These are phyloP conservation scores for Xylaria sp. DNA, from an alignment of 495 filamentous ascomycete species.

Conservation along the genomic window DNA sequence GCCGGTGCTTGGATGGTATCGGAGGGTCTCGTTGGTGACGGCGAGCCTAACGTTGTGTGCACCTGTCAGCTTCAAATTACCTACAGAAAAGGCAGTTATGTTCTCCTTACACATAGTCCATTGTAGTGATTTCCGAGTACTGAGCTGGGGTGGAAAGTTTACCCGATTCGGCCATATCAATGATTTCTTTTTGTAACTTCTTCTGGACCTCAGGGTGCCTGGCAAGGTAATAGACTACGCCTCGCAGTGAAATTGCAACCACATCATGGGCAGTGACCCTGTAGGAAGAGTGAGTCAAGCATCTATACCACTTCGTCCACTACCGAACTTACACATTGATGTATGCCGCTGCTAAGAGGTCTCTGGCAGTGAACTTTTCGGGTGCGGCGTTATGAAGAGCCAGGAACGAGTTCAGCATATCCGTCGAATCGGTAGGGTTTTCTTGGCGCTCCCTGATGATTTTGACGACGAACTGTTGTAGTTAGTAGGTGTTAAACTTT, in stretches of 20 bases:
- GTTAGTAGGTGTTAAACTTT: neutral
- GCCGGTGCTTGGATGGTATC: conserved; percentile 63
- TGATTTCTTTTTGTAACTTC: conserved; percentile 55
- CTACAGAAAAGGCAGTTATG: neutral
- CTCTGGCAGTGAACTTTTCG: conserved; percentile 25
- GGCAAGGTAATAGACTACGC: conserved; percentile 59
- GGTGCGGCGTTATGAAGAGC: conserved; percentile 7
- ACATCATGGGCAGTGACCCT: conserved; percentile 52
- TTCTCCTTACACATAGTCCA: conserved; percentile 20
- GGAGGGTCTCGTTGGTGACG: conserved; percentile 67
- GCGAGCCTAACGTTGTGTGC: conserved; percentile 63
- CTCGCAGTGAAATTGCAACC: conserved; percentile 58
- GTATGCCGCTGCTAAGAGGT: conserved; percentile 25
- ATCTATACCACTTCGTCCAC: conserved; percentile 30
- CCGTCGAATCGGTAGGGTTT: neutral
- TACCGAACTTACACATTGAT: conserved; percentile 15
- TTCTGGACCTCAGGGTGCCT: conserved; percentile 44
- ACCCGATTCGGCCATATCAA: neutral
- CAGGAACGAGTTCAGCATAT: conserved; percentile 25
- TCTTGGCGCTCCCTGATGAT: neutral
- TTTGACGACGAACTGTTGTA: conserved; percentile 14
- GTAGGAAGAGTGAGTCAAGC: neutral
- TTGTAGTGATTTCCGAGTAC: conserved; percentile 6
- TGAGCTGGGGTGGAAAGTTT: neutral
- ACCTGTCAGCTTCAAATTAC: conserved; percentile 46